These are phyloP conservation scores for Candida railenensis DNA, from an alignment of 805 yeast species.

Conservation along the genomic window DNA sequence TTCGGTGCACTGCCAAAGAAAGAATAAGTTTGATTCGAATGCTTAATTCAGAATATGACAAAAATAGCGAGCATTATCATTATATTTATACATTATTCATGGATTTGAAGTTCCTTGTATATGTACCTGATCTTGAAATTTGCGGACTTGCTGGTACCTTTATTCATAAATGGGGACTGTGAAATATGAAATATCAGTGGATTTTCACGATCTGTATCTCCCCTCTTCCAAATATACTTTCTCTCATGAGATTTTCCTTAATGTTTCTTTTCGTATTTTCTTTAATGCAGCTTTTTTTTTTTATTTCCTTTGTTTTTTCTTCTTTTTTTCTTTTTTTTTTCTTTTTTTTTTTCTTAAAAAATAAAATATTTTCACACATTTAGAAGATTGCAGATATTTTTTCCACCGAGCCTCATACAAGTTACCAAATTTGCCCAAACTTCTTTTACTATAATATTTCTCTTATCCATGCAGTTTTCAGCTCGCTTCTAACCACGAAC, in stretches of 20 bases:
- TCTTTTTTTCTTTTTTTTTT: background rate
- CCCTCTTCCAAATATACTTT: background rate
- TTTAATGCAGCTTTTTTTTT: background rate
- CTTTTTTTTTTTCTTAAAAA: background rate
- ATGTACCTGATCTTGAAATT: too few relatives aligned
- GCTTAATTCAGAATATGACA: too few relatives aligned
- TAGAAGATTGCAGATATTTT: background rate
- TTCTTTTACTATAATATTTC: background rate
- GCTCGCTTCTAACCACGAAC: constrained; percentile 6
- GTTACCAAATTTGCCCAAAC: background rate
- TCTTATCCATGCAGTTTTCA: constrained; percentile 5
- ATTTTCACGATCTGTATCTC: background rate
- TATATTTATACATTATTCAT: too few relatives aligned
- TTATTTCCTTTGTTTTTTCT: background rate
- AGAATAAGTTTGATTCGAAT: too few relatives aligned
- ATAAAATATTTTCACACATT: background rate
- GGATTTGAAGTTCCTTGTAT: too few relatives aligned
- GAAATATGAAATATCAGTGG: too few relatives aligned
- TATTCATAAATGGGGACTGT: too few relatives aligned
- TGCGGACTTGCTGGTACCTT: too few relatives aligned
- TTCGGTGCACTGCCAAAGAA: too few relatives aligned
- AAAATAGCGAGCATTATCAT: too few relatives aligned
- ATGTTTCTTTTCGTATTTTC: background rate
- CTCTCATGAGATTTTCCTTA: background rate
- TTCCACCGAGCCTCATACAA: background rate